A percentile compares a stretch with the other conserved stretches of the same genome.
Evolutionary conservation across 2,329 filamentous ascomycete genomes (phyloP).

Genomic region (Beauveria sp.): DNA sequence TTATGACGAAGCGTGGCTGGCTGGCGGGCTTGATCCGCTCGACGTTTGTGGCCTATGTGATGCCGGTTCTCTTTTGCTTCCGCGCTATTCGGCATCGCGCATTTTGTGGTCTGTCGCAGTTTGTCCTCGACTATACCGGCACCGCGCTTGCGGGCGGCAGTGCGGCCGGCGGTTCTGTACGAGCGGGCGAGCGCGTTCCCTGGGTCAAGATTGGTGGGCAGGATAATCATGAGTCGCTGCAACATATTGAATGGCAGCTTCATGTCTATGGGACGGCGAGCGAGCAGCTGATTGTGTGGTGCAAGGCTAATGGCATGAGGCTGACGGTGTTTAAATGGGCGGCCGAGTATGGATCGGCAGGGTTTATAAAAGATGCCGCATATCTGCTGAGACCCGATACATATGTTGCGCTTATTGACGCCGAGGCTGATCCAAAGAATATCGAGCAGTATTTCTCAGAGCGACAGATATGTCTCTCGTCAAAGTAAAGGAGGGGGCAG

Average conservation of each 20-base stretch:
- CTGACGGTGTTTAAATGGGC: slow-evolving; percentile 6
- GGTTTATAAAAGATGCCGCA: neutral
- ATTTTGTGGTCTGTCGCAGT: neutral
- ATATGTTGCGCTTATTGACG: slow-evolving; percentile 4
- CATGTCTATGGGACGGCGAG: slow-evolving; percentile 4
- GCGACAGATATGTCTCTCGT: neutral
- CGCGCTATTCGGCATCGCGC: neutral
- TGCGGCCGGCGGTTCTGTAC: neutral
- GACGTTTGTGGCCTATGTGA: neutral
- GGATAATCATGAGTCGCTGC: neutral
- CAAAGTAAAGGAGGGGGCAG: neutral
- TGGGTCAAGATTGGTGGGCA: neutral
- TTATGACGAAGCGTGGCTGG: neutral
- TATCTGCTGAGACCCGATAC: slow-evolving; percentile 9
- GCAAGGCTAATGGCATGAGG: neutral
- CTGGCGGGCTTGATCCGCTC: neutral
- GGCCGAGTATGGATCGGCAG: neutral
- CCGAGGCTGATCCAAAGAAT: neutral
- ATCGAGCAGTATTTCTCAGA: slow-evolving; percentile 1
- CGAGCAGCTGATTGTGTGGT: neutral
- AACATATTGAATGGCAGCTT: slow-evolving; percentile 6
- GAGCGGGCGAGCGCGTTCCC: slow-evolving; percentile 3
- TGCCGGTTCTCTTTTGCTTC: slow-evolving; percentile 2
- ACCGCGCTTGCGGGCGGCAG: neutral
- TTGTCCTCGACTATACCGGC: neutral